These are phyloP conservation scores for Coemansia furcata DNA, from an alignment of 192 early-diverging fungal species.

Conservation along the genomic window DNA sequence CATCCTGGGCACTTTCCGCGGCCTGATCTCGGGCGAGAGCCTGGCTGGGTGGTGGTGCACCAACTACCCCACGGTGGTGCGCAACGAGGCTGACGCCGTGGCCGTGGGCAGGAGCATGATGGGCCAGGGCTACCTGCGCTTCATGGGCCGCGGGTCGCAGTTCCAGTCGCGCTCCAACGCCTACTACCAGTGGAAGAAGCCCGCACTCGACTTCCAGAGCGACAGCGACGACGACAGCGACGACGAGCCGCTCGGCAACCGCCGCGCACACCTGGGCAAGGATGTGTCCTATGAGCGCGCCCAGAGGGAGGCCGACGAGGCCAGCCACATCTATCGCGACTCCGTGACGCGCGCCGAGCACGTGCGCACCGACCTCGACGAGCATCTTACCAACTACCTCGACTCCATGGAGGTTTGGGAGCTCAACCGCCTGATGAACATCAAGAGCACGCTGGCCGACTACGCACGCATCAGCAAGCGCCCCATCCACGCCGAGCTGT, in stretches of 20 bases:
- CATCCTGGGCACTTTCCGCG: conserved; percentile 62
- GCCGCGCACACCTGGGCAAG: conserved; percentile 24
- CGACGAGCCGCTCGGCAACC: conserved; percentile 49
- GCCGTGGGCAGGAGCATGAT: conserved; percentile 70
- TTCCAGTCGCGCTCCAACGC: conserved; percentile 61
- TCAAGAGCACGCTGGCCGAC: conserved; percentile 46
- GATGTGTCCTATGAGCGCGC: conserved; percentile 53
- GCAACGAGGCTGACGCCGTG: conserved; percentile 61
- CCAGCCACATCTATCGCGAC: conserved; percentile 63
- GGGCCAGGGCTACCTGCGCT: conserved; percentile 59
- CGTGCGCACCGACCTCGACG: conserved; percentile 67
- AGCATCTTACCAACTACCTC: conserved; percentile 57
- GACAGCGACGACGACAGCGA: conserved; percentile 50
- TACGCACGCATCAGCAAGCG: conserved; percentile 39
- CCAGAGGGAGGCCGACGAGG: conserved; percentile 61
- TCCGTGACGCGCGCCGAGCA: conserved; percentile 65
- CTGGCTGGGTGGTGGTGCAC: conserved; percentile 73
- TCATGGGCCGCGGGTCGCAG: conserved; percentile 69
- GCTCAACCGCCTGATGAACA: conserved; percentile 54
- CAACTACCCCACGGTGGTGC: conserved; percentile 58
- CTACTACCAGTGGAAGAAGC: conserved; percentile 72
- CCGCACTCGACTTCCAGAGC: conserved; percentile 55
- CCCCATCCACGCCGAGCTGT: conserved; percentile 37
- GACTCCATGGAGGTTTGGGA: conserved; percentile 56
- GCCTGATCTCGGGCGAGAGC: conserved; percentile 64